Base-by-base conservation (phyloP, 1,284 basidiomycete species). In the Acaromyces ingoldii region DNA sequence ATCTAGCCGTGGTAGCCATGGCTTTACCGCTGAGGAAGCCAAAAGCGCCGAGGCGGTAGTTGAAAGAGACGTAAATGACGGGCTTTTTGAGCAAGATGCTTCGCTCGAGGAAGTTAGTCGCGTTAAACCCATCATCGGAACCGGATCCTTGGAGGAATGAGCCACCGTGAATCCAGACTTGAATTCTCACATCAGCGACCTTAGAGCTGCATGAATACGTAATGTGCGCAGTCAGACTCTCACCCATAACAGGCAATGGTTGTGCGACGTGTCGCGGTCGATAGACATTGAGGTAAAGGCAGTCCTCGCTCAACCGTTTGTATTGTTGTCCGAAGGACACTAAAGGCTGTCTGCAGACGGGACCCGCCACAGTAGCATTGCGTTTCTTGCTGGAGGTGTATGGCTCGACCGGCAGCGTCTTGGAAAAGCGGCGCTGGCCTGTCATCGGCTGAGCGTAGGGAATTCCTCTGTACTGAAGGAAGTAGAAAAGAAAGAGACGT, bases 61-160 rank as follows among this genome's bases (percentile, higher is more conserved):
- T n/a, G n/a, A n/a, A n/a, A n/a, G n/a, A n/a, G n/a, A n/a, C n/a
- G 41, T 57, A 58, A 4, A 68, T 53, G 29, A 68, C 58, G 7
- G 66, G 66, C 26, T 64, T 58, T n/a, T 56, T 55, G 7, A 55
- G 41, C 28, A 47, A 40, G 15, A 55, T 55, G 21, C 53, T 51
- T 41, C 50, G 46, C 24, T 57, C 42, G 41, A 68, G 54, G 24
- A 68, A 40, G 22, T 62, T 49, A 38, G 57, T 65, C 4, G 56
- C 61, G 25, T 65, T 60, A 47, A 51, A 63, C 60, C 2, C 50
- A 53, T 17, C 36, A 17, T 37, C 17, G 24, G 17, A 17, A 4
- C 17, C 24, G 24, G 17, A n/a, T n/a, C n/a, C n/a, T n/a, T n/a
- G n/a, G n/a, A n/a, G n/a, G n/a, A n/a, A n/a, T n/a, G n/a, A n/a